phyloP scores from a whole-genome alignment of 306 rosid species.

The Senna tora region DNA sequence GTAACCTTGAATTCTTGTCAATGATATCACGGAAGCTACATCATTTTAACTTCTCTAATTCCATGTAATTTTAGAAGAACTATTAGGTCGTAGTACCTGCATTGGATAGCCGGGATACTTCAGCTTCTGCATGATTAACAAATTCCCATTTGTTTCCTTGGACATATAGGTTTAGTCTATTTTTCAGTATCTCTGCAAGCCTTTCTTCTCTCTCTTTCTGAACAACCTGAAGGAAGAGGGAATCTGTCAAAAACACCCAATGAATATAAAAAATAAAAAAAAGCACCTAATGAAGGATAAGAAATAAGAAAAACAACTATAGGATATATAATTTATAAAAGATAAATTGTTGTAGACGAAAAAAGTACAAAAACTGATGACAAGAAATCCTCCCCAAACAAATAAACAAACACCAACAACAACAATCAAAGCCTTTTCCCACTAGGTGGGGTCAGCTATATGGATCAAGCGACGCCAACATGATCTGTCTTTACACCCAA shows the following conservation, averaged over 20 bases:
- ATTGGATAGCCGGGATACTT: slow-evolving; percentile 81
- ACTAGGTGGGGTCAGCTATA: too few relatives aligned
- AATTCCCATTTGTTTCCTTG: slow-evolving; percentile 85
- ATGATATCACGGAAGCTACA: slow-evolving; percentile 31
- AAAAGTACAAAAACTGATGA: too few relatives aligned
- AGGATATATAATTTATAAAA: too few relatives aligned
- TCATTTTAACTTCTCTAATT: slow-evolving; percentile 3
- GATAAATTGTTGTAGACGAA: too few relatives aligned
- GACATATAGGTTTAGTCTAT: slow-evolving; percentile 76
- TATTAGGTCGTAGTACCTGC: slow-evolving; percentile 66
- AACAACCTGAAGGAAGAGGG: slow-evolving; percentile 64
- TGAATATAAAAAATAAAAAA: slow-evolving; percentile 21
- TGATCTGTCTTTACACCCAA: too few relatives aligned
- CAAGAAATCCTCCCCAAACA: too few relatives aligned
- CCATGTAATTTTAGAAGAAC: slow-evolving; percentile 19
- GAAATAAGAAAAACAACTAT: neutral
- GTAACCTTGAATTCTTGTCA: slow-evolving; percentile 8
- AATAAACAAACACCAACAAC: too few relatives aligned
- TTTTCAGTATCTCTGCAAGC: slow-evolving; percentile 74
- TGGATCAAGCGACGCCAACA: too few relatives aligned
- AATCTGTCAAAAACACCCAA: slow-evolving; percentile 26
- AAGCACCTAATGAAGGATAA: slow-evolving; percentile 29
- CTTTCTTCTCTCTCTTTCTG: slow-evolving; percentile 96
- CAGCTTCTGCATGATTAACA: slow-evolving; percentile 71
- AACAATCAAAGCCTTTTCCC: too few relatives aligned